A percentile compares a stretch with the other conserved stretches of the same genome.
These are phyloP conservation scores for Suillus americanus DNA, from an alignment of 768 basidiomycete species.

Conservation along the genomic window DNA sequence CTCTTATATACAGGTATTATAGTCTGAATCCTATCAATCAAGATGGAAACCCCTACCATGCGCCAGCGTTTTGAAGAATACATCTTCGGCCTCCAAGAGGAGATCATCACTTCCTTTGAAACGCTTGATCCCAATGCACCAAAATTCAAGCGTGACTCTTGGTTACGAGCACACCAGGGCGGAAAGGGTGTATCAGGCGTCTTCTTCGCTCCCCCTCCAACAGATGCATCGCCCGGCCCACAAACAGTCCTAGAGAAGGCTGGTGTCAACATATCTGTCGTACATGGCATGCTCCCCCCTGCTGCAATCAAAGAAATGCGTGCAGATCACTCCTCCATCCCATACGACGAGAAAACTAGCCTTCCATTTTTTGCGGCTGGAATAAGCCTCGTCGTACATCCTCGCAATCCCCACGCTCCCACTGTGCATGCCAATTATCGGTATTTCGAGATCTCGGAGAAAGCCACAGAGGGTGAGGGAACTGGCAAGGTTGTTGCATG, in stretches of 20 bases:
- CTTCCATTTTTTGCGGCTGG: slow-evolving; percentile 95
- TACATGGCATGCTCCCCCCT: slow-evolving; percentile 86
- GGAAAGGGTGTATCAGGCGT: slow-evolving; percentile 84
- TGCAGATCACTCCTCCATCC: slow-evolving; percentile 81
- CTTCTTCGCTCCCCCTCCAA: slow-evolving; percentile 48
- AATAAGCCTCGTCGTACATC: slow-evolving; percentile 91
- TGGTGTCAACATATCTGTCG: slow-evolving; percentile 92
- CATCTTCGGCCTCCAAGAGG: slow-evolving; percentile 72
- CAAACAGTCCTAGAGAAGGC: slow-evolving; percentile 85
- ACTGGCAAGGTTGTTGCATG: slow-evolving; percentile 71
- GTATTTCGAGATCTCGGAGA: slow-evolving; percentile 89
- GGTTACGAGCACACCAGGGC: slow-evolving; percentile 60
- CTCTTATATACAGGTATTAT: background rate
- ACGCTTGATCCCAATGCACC: slow-evolving; percentile 69
- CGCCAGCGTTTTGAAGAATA: slow-evolving; percentile 76
- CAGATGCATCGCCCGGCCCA: slow-evolving; percentile 32
- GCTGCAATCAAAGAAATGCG: slow-evolving; percentile 93
- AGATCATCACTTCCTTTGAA: slow-evolving; percentile 79
- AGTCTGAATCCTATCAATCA: background rate
- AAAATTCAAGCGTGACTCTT: slow-evolving; percentile 78
- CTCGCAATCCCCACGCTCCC: slow-evolving; percentile 89
- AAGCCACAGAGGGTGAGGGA: slow-evolving; percentile 32
- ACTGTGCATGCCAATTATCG: slow-evolving; percentile 97
- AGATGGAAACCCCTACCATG: slow-evolving; percentile 45
- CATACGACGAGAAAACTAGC: slow-evolving; percentile 55